These are phyloP conservation scores for Boletus bicolor DNA, from an alignment of 768 basidiomycete species.

Conservation along the genomic window DNA sequence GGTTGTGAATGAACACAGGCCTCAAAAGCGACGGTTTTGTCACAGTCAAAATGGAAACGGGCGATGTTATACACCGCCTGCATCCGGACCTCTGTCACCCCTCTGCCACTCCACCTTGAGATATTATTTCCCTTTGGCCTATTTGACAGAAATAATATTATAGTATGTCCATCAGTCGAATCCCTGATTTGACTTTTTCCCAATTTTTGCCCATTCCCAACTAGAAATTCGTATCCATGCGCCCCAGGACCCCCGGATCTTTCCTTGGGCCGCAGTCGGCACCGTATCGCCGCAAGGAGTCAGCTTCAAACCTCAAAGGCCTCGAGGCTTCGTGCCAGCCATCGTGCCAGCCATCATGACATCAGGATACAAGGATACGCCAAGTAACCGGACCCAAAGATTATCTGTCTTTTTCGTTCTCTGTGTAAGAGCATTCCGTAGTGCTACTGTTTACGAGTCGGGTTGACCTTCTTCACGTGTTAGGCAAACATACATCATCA, in stretches of 20 bases:
- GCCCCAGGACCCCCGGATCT: background rate
- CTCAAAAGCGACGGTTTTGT: slow-evolving; percentile 25
- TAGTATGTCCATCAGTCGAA: background rate
- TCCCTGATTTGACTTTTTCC: background rate
- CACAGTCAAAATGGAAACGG: slow-evolving; percentile 22
- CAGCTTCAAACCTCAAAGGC: too few relatives aligned
- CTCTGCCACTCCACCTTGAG: slow-evolving; percentile 7
- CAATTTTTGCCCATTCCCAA: background rate
- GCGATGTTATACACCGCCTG: slow-evolving; percentile 35
- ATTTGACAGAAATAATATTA: background rate
- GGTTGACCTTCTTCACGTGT: background rate
- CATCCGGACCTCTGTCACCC: slow-evolving; percentile 30
- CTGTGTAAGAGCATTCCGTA: too few relatives aligned
- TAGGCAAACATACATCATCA: background rate
- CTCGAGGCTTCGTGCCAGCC: too few relatives aligned
- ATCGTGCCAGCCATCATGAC: background rate
- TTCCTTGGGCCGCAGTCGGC: slow-evolving; percentile 2
- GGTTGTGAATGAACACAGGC: slow-evolving; percentile 23
- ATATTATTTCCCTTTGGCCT: background rate
- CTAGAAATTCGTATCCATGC: slow-evolving; percentile 6
- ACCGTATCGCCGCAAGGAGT: background rate
- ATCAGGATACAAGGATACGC: background rate
- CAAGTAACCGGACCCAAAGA: background rate
- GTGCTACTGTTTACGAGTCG: background rate
- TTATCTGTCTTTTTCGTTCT: background rate